Conservation (phyloP, 2,329 filamentous ascomycete genomes). For the Hymenoscyphus linearis region DNA sequence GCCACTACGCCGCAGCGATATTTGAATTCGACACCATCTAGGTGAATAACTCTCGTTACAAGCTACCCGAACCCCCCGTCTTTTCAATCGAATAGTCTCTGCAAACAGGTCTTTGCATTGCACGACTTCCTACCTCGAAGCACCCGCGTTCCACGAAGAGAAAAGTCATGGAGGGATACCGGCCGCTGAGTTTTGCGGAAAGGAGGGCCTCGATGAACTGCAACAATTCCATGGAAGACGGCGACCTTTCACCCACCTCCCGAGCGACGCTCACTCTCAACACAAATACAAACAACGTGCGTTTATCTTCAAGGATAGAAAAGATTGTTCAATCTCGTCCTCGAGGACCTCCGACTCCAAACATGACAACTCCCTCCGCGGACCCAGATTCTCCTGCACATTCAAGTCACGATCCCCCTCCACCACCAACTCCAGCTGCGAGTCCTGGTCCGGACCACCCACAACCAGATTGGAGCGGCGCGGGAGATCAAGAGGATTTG, state of each 20-base stretch:
- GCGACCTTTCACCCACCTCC: constrained; percentile 28
- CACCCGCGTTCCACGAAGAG: neutral
- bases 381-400: constrained; percentile 48
- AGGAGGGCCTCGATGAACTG: constrained; percentile 52
- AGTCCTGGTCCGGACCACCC: constrained; percentile 57
- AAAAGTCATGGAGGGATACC: constrained; percentile 31
- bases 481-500: constrained; percentile 75
- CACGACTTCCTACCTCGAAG: neutral
- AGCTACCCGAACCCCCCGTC: neutral
- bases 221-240: constrained; percentile 42
- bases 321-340: constrained; percentile 49
- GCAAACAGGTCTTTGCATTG: neutral
- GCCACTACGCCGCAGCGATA: neutral
- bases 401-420: constrained; percentile 44
- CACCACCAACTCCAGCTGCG: constrained; percentile 60
- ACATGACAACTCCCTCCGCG: constrained; percentile 59
- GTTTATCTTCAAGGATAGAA: constrained; percentile 40
- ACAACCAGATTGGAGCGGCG: constrained; percentile 69
- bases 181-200: constrained; percentile 56
- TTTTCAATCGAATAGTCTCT: neutral
- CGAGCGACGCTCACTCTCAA: constrained; percentile 42
- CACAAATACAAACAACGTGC: constrained; percentile 36
- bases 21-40: neutral
- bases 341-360: constrained; percentile 59
- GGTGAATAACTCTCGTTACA: neutral